Evolutionary conservation across 1,139 yeast species (phyloP).

Genomic region (Yamadazyma atmosphaerica): DNA sequence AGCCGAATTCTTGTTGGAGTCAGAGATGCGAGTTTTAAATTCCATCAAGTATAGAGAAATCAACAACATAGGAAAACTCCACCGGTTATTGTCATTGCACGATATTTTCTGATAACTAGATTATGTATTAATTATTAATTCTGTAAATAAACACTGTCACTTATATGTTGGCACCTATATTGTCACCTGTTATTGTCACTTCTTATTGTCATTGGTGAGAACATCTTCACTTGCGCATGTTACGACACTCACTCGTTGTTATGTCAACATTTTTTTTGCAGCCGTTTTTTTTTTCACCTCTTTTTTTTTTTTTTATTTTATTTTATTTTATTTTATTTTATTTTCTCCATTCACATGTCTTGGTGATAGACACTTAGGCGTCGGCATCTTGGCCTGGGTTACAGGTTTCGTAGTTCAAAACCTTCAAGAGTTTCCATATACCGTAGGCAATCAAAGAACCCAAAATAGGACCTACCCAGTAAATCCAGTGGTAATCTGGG

Average conservation of each 20-base stretch:
- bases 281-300: neutral
- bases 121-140: slow-evolving; percentile 1
- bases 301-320: no score
- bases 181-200: no score
- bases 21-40: slow-evolving; percentile 72
- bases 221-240: no score
- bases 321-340: slow-evolving; percentile 1
- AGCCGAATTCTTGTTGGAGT: slow-evolving; percentile 66
- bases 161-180: neutral
- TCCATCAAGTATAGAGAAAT: slow-evolving; percentile 60
- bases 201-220: no score
- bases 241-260: no score
- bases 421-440: slow-evolving; percentile 66
- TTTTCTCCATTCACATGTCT: neutral
- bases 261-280: slow-evolving; percentile 1
- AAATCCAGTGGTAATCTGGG: slow-evolving; percentile 88
- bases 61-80: slow-evolving; percentile 51
- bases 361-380: slow-evolving; percentile 10
- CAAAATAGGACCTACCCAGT: slow-evolving; percentile 84
- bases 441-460: slow-evolving; percentile 69
- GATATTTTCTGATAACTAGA: slow-evolving; percentile 10
- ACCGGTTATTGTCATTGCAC: slow-evolving; percentile 49
- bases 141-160: neutral
- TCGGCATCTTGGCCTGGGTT: slow-evolving; percentile 69
- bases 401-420: slow-evolving; percentile 68